Evolutionary conservation across 2,329 filamentous ascomycete species (phyloP).

Genomic region (Lecanicillium sp.): DNA sequence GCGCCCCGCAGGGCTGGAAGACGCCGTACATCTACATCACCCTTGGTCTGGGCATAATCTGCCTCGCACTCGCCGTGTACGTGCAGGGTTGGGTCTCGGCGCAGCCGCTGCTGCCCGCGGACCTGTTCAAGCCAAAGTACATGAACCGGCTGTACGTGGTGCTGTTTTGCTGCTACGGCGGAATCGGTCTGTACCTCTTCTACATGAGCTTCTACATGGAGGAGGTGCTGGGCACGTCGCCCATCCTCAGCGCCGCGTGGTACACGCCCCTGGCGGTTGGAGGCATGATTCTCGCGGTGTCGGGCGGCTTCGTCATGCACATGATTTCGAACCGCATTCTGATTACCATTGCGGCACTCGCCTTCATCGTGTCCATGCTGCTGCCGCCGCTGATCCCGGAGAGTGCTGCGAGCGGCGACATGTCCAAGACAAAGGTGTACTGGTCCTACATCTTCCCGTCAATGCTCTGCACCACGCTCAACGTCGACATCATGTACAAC

Average conservation of each 20-base stretch:
- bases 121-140: constrained; percentile 62
- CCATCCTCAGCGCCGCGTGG: constrained; percentile 62
- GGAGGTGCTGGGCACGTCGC: constrained; percentile 50
- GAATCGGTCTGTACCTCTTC: constrained; percentile 61
- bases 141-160: constrained; percentile 58
- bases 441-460: constrained; percentile 71
- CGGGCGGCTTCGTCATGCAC: constrained; percentile 63
- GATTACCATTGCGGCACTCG: constrained; percentile 54
- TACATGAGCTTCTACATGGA: constrained; percentile 65
- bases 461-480: constrained; percentile 63
- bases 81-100: constrained; percentile 65
- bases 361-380: constrained; percentile 51
- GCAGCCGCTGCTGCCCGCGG: constrained; percentile 62
- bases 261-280: constrained; percentile 62
- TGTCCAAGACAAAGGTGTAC: constrained; percentile 37
- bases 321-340: constrained; percentile 57
- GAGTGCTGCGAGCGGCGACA: constrained; percentile 27
- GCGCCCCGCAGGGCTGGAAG: constrained; percentile 63
- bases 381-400: constrained; percentile 60
- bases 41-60: constrained; percentile 55
- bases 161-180: constrained; percentile 62
- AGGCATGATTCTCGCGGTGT: constrained; percentile 57
- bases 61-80: constrained; percentile 57
- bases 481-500: constrained; percentile 70
- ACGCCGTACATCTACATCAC: constrained; percentile 66